phyloP scores from a whole-genome alignment of 768 basidiomycete genomes.

The Tulasnella sp. region DNA sequence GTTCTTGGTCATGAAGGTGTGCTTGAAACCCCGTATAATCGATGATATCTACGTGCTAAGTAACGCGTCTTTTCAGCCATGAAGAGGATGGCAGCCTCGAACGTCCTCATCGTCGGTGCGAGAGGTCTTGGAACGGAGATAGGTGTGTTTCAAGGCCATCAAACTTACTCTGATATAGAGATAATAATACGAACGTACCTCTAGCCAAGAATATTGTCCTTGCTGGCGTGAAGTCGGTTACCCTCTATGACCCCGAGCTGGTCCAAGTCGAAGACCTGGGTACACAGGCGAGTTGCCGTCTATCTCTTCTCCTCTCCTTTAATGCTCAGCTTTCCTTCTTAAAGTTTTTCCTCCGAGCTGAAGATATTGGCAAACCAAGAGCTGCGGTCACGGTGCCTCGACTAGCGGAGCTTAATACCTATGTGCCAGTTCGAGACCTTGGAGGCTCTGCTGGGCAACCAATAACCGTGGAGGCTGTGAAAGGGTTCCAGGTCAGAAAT shows the following conservation, averaged over 20 bases:
- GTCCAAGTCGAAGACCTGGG: constrained; percentile 85
- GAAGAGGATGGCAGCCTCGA: constrained; percentile 97
- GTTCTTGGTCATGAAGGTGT: constrained; percentile 94
- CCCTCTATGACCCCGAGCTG: constrained; percentile 86
- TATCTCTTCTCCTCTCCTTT: neutral
- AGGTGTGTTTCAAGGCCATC: constrained; percentile 42
- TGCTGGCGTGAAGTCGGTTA: constrained; percentile 96
- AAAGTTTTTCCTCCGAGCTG: constrained; percentile 87
- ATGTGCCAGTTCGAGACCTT: constrained; percentile 88
- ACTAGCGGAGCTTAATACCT: constrained; percentile 88
- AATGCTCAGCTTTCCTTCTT: neutral
- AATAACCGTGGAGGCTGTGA: constrained; percentile 70
- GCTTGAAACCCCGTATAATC: constrained; percentile 11
- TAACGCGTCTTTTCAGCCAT: constrained; percentile 58
- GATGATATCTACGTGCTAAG: constrained; percentile 5
- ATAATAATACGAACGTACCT: neutral
- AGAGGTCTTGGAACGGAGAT: constrained; percentile 94
- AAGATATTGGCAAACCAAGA: constrained; percentile 80
- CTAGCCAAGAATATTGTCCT: constrained; percentile 90
- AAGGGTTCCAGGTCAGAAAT: constrained; percentile 72
- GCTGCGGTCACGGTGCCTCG: constrained; percentile 82
- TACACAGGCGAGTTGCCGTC: constrained; percentile 57
- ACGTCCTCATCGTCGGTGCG: constrained; percentile 86
- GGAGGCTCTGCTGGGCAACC: constrained; percentile 68
- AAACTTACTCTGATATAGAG: neutral